phyloP scores from a whole-genome alignment of 495 filamentous ascomycete genomes.

The Neurospora cerealis region DNA sequence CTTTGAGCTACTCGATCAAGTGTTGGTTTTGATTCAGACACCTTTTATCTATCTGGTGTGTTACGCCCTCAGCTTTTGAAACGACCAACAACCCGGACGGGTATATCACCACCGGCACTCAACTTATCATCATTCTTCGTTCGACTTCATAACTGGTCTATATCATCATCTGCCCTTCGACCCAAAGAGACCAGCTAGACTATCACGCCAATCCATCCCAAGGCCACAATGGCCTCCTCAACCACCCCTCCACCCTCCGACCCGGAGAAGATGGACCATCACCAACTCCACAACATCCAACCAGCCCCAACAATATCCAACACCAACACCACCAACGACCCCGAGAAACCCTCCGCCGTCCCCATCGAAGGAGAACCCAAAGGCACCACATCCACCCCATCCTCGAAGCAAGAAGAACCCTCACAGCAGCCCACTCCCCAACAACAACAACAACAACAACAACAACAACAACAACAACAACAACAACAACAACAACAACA shows the following conservation, averaged over 20 bases:
- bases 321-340: neutral
- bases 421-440: no score
- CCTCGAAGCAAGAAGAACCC: neutral
- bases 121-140: neutral
- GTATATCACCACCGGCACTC: neutral
- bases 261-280: neutral
- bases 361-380: neutral
- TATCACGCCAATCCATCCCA: accelerated
- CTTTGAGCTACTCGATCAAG: neutral
- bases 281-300: neutral
- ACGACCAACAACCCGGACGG: neutral
- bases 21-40: no score
- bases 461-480: neutral
- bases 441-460: neutral
- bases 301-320: neutral
- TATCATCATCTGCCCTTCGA: neutral
- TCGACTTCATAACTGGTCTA: neutral
- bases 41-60: no score
- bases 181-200: neutral
- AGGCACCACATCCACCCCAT: neutral
- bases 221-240: neutral
- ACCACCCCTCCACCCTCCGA: neutral
- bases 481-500: neutral
- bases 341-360: neutral
- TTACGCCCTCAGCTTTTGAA: neutral